Percentiles rank a stretch among this genome's conserved stretches.
These are phyloP conservation scores for Penicillium fuscoglaucum DNA, from an alignment of 2,329 filamentous ascomycete genomes.

Conservation along the genomic window DNA sequence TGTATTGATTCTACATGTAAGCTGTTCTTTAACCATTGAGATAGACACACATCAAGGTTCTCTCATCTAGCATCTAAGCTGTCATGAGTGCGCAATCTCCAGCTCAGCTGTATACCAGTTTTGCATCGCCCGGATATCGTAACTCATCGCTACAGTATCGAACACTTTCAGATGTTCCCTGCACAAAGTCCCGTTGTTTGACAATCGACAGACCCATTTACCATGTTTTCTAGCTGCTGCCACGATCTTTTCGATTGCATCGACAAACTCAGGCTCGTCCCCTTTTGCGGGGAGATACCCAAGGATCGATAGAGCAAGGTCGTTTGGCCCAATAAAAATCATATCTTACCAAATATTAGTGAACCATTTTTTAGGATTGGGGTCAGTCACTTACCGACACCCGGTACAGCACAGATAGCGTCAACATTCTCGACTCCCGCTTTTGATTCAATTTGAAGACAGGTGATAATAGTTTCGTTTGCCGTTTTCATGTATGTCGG, in stretches of 20 bases:
- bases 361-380: not conserved
- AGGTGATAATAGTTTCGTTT: slow-evolving; percentile 35
- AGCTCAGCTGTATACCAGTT: slow-evolving; percentile 50
- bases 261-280: slow-evolving; percentile 56
- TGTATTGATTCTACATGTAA: not conserved
- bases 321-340: slow-evolving; percentile 37
- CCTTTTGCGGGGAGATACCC: slow-evolving; percentile 58
- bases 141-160: slow-evolving; percentile 49
- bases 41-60: too few relatives aligned
- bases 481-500: slow-evolving; percentile 35
- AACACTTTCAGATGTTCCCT: slow-evolving; percentile 43
- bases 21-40: too few relatives aligned
- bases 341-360: slow-evolving; percentile 17
- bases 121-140: slow-evolving; percentile 50
- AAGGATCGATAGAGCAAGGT: slow-evolving; percentile 53
- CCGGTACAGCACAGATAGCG: slow-evolving; percentile 40
- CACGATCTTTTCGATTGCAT: slow-evolving; percentile 60
- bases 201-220: slow-evolving; percentile 62
- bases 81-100: slow-evolving; percentile 35
- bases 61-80: not conserved
- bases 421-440: slow-evolving; percentile 44
- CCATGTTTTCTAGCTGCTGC: slow-evolving; percentile 60
- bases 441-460: slow-evolving; percentile 43
- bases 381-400: slow-evolving; percentile 29
- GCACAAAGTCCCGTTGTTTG: slow-evolving; percentile 45